Percentiles rank a stretch among this genome's conserved stretches.
Evolutionary conservation across 495 filamentous ascomycete genomes (phyloP).

Genomic region (Aspergillus diversus): DNA sequence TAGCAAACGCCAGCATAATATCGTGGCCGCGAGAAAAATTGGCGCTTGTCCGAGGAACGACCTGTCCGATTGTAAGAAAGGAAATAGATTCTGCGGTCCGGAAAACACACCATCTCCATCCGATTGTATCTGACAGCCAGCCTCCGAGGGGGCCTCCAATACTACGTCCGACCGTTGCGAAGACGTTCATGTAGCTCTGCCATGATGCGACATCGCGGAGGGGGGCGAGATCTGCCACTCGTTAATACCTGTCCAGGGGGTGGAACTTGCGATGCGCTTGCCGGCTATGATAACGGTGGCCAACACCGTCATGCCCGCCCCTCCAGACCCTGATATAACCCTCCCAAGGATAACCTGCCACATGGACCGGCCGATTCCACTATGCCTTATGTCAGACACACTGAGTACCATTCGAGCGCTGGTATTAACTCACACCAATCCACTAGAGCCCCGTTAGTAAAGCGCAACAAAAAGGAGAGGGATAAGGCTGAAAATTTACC

Average conservation of each 20-base stretch:
- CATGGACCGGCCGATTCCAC: neutral
- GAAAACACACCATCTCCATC: constrained; percentile 61
- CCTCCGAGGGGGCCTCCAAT: constrained; percentile 66
- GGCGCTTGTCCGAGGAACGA: constrained; percentile 62
- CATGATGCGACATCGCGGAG: constrained; percentile 62
- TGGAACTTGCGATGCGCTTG: neutral
- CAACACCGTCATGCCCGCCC: neutral
- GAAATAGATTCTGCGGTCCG: neutral
- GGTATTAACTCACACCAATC: neutral
- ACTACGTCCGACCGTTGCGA: constrained; percentile 61
- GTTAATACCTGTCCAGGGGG: neutral
- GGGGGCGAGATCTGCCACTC: constrained; percentile 58
- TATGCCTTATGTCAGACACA: neutral
- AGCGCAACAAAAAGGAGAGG: neutral
- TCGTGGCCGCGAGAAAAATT: constrained; percentile 48
- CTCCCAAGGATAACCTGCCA: neutral
- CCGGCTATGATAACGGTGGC: neutral
- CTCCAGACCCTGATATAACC: neutral
- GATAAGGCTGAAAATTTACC: neutral
- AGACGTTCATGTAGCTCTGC: constrained; percentile 67
- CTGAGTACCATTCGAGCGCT: neutral
- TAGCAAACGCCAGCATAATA: constrained; percentile 44
- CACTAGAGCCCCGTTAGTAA: neutral
- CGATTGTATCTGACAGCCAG: constrained; percentile 62
- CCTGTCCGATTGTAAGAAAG: constrained; percentile 33